A percentile compares a stretch with the other conserved stretches of the same genome.
Evolutionary conservation across 352 stramenopile genomes (phyloP).

Genomic region (Globisporangium acanthophoron): DNA sequence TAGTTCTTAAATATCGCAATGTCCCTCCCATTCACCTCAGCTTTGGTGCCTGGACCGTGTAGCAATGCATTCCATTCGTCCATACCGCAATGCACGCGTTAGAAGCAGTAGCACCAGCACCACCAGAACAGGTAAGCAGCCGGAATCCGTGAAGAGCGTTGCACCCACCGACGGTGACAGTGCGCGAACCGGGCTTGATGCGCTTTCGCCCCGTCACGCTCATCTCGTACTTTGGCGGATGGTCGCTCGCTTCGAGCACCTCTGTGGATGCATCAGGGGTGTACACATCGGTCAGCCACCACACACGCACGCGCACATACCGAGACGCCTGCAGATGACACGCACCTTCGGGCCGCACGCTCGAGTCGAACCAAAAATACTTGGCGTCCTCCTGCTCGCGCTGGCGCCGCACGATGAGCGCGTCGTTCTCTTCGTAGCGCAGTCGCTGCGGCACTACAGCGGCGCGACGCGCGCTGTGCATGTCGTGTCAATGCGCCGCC

Average conservation of each 20-base stretch:
- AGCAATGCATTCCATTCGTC: no score
- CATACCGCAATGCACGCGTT: not conserved
- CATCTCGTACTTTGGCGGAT: slow-evolving; percentile 67
- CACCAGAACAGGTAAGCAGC: not conserved
- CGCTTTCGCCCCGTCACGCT: slow-evolving; percentile 69
- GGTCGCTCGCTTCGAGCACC: slow-evolving; percentile 66
- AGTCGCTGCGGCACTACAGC: not conserved
- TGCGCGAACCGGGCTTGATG: slow-evolving; percentile 57
- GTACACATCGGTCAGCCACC: not conserved
- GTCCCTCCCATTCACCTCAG: slow-evolving; percentile 53
- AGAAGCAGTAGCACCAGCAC: not conserved
- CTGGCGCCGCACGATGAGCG: slow-evolving; percentile 12
- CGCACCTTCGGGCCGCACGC: slow-evolving; percentile 49
- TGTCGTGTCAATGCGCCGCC: not conserved
- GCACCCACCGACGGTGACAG: slow-evolving; percentile 47
- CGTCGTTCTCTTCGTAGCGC: slow-evolving; percentile 19
- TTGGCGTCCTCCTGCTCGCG: slow-evolving; percentile 15
- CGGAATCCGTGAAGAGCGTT: not conserved
- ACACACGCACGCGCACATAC: not conserved
- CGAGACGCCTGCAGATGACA: not conserved
- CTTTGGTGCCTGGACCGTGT: slow-evolving; percentile 35
- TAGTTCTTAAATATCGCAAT: slow-evolving; percentile 84
- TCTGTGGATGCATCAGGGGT: slow-evolving; percentile 27
- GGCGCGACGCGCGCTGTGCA: slow-evolving; percentile 2
- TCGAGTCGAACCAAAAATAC: slow-evolving; percentile 67